phyloP scores from a whole-genome alignment of 2,329 filamentous ascomycete species.

The Fusarium pseudograminearum region DNA sequence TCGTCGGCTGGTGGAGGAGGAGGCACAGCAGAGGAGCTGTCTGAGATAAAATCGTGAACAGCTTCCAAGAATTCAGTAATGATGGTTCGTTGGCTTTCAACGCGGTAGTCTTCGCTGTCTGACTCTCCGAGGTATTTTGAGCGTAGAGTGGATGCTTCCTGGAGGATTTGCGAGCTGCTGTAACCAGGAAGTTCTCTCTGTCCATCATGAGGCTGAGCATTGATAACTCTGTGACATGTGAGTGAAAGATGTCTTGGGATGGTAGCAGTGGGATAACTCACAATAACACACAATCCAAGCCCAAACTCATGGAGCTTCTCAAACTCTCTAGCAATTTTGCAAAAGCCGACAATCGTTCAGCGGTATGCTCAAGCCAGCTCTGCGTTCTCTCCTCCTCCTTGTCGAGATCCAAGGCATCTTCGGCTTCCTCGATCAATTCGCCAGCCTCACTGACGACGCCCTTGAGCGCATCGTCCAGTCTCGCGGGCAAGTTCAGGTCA shows the following conservation, averaged over 20 bases:
- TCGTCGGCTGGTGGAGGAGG: constrained; percentile 20
- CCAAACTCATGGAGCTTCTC: constrained; percentile 44
- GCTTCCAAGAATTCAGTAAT: constrained; percentile 43
- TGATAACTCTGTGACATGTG: constrained; percentile 37
- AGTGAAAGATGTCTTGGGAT: neutral
- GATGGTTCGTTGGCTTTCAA: constrained; percentile 32
- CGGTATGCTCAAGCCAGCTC: constrained; percentile 43
- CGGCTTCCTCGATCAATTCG: constrained; percentile 39
- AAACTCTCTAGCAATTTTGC: constrained; percentile 35
- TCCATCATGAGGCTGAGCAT: constrained; percentile 37
- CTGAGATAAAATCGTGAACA: constrained; percentile 44
- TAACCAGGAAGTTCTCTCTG: constrained; percentile 45
- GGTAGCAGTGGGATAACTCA: constrained; percentile 4
- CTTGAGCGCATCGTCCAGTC: constrained; percentile 30
- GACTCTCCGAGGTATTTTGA: constrained; percentile 30
- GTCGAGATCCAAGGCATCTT: constrained; percentile 38
- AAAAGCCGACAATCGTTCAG: constrained; percentile 41
- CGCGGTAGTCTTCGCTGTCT: constrained; percentile 38
- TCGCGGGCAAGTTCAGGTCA: constrained; percentile 19
- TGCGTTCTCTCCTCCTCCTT: constrained; percentile 27
- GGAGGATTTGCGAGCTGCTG: constrained; percentile 46
- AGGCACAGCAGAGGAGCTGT: constrained; percentile 33
- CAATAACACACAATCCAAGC: constrained; percentile 41
- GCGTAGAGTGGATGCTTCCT: constrained; percentile 41
- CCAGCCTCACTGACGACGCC: constrained; percentile 37